Base-by-base conservation (phyloP, 768 basidiomycete species). In the Boletus rufocinnamomeus region DNA sequence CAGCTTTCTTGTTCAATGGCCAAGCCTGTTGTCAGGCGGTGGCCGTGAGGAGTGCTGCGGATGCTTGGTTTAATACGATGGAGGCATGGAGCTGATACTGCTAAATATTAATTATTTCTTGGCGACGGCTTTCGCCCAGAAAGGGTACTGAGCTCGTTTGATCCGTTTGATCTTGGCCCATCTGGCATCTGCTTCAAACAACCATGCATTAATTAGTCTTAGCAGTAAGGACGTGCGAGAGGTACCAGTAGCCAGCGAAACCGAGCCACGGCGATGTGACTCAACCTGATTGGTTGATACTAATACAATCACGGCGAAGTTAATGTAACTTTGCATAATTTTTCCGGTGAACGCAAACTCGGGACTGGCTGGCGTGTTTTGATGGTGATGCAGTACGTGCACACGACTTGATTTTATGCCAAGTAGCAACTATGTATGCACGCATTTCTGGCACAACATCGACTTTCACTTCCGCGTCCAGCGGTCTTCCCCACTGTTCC, bases 1-100 rank as follows among this genome's bases (percentile, higher is more conserved):
- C 17, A 91, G 91, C 35, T 97, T 98, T 70, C 70, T 98, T 52
- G 91, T 93, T 6, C 96, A 98, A 70, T 98, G 96, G 96, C 86
- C 88, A 21, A 76, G 82, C 50, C 70, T 87, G 52, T 66, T 81
- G 21, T 65, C 74, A 44, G 72, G 76, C 50, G 69, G 68, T 52
- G 67, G 72, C 46, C 76, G 72, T 38, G 84, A 79, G 28, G 80
- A 85, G 60, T 88, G 72, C 69, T 76, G 71, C 35, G 89, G 86
- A 30, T 87, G 87, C 76, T 76, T 91, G 21, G 86, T 91, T 53
- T 91, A 67, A 83, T 35, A 28, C 4, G 19, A 40, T 11, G n/a
- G n/a, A n/a, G n/a, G n/a, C n/a, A 27, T 30, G 44, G 23, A 32
- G 40, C 7, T 43, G 43, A 37, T 45, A 41, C 30, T 16, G 1